A percentile compares a stretch with the other conserved stretches of the same genome.
Evolutionary conservation across 305 asterid species (phyloP).

Genomic region (Fraxinus greggii): DNA sequence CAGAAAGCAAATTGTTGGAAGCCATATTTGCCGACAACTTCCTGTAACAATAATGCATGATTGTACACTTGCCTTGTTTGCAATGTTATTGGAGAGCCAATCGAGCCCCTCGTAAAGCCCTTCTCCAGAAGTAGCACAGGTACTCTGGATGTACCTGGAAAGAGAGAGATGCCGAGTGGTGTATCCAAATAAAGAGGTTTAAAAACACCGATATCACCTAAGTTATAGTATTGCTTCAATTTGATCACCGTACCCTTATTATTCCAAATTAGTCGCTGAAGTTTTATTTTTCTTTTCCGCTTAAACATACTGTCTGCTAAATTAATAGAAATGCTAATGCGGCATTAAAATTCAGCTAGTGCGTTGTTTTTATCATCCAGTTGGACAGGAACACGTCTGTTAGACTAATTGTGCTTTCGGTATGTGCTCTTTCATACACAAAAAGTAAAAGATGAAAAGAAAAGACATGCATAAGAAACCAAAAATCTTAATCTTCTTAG

Average conservation of each 20-base stretch:
- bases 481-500: too few relatives aligned
- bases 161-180: background rate
- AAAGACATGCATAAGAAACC: too few relatives aligned
- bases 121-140: slow-evolving; percentile 77
- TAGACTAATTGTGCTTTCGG: too few relatives aligned
- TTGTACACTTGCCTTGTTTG: slow-evolving; percentile 53
- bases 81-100: slow-evolving; percentile 79
- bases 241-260: background rate
- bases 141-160: slow-evolving; percentile 76
- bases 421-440: too few relatives aligned
- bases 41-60: background rate
- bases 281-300: background rate
- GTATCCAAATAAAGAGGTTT: background rate
- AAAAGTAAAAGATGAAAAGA: too few relatives aligned
- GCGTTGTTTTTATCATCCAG: background rate
- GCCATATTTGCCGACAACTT: background rate
- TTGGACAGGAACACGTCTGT: too few relatives aligned
- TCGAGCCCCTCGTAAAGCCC: slow-evolving; percentile 76
- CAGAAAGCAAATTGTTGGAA: background rate
- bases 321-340: background rate
- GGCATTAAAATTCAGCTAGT: background rate
- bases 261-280: background rate
- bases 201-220: background rate
- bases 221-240: background rate
- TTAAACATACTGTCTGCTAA: background rate